Percentiles rank a stretch among this genome's conserved stretches.
phyloP scores from a whole-genome alignment of 441 rosid species.

The Corymbia citriodora region DNA sequence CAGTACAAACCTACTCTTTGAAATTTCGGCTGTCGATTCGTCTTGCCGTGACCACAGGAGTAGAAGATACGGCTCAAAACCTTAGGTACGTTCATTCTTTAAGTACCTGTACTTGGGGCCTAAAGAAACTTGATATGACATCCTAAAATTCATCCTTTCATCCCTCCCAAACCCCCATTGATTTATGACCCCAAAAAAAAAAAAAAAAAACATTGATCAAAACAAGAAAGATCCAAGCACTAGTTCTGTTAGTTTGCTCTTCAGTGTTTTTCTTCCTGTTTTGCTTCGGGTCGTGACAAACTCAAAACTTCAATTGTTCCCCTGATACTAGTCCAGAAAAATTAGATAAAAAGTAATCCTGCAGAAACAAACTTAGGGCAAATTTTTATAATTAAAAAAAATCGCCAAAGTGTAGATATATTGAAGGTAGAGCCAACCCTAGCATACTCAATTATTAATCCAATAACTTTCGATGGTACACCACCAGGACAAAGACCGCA shows the following conservation, averaged over 20 bases:
- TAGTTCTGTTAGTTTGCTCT: not conserved
- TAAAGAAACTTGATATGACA: not conserved
- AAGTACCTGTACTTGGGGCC: not conserved
- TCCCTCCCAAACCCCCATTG: not conserved
- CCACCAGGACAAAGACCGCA: constrained; percentile 1
- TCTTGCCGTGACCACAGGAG: not conserved
- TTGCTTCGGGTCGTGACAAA: not conserved
- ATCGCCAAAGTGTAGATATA: not conserved
- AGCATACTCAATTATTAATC: not conserved
- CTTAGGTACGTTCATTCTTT: not conserved
- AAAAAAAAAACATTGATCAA: not conserved
- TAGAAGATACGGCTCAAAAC: not conserved
- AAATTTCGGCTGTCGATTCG: not conserved
- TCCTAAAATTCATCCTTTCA: not conserved
- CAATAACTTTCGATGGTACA: not conserved
- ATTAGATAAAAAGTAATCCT: not conserved
- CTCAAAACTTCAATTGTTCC: not conserved
- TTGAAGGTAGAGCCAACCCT: not conserved
- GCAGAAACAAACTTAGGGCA: not conserved
- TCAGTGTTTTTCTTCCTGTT: not conserved
- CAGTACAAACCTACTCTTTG: not conserved
- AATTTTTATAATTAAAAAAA: too few relatives aligned
- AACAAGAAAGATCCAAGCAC: not conserved
- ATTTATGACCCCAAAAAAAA: too few relatives aligned
- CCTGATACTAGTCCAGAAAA: not conserved